Evolutionary conservation across 345 rosid species (phyloP).

Genomic region (Adansonia digitata): DNA sequence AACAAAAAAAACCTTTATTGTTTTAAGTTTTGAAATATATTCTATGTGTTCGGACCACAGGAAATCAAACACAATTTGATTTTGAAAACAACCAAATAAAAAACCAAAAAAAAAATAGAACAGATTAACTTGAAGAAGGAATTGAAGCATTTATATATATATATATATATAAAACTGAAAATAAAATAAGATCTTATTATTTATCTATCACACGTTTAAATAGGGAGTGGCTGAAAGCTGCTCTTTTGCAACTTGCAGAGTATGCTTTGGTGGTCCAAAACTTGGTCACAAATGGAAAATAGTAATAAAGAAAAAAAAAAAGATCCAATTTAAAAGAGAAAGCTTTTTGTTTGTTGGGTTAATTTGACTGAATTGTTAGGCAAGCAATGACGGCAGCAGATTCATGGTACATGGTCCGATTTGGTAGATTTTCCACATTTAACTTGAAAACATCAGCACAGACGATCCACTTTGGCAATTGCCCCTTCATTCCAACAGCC

Average conservation of each 20-base stretch:
- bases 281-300: neutral
- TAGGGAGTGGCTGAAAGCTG: neutral
- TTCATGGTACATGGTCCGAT: too few species aligned
- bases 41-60: too few species aligned
- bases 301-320: neutral
- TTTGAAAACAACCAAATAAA: neutral
- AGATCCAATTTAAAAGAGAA: neutral
- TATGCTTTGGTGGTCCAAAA: neutral
- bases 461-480: too few species aligned
- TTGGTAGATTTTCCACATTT: too few species aligned
- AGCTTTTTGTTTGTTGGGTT: neutral
- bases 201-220: neutral
- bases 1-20: neutral
- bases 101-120: neutral
- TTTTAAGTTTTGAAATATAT: too few species aligned
- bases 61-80: neutral
- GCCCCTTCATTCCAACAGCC: slow-evolving; percentile 12
- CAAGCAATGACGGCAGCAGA: too few species aligned
- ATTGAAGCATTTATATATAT: too few species aligned
- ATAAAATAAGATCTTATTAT: neutral
- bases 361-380: too few species aligned
- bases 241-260: neutral
- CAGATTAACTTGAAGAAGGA: neutral
- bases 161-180: too few species aligned
- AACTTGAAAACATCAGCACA: too few species aligned